Base-by-base conservation (phyloP, 2,329 filamentous ascomycete species). In the Lachnellula suecica region DNA sequence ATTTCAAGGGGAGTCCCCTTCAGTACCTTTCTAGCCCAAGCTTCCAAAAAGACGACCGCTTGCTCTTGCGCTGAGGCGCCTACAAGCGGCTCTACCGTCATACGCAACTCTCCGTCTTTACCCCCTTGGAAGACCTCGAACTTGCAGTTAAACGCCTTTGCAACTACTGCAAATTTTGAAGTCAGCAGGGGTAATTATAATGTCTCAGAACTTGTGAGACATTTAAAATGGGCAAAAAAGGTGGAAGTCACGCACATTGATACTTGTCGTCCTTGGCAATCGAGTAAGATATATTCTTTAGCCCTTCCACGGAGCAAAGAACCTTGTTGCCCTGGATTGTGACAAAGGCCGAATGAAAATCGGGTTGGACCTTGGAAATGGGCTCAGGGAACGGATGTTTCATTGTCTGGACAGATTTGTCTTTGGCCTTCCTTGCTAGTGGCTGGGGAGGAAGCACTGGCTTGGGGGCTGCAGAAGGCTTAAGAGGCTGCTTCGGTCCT, bases 281-380 rank as follows among this genome's bases (percentile, higher is more conserved):
- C 8, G 44, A 40, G 25, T 44, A 52, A 9, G 20, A 10, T 13
- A 52, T 15, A 11, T 52, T 46, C 22, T 52, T 52, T 3, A 52
- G 15, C 7, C 29, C 38, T 9, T 20, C 22, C 10, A 27, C 20
- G 13, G 19, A 20, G 22, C 43, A 43, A 44, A n/a, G 27, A 10
- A 52, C 13, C 3, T 29, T 20, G 9, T 37, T 52, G 4, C 38
- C 50, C n/a, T 52, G 35, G 6, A 52, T 10, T 6, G 27, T 29
- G 10, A 52, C 38, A 17, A 17, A 9, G 15, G 17, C 17, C 11
- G 24, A 13, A 17, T 35, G 31, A 5, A n/a, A n/a, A 35, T 35
- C 15, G 31, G 15, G 5, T 35, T 8, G 31, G 31, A n/a, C 31
- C n/a, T n/a, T n/a, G n/a, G n/a, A n/a, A n/a, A n/a, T n/a, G n/a